These are phyloP conservation scores for Venturia carpophila DNA, from an alignment of 2,329 filamentous ascomycete genomes.

Conservation along the genomic window DNA sequence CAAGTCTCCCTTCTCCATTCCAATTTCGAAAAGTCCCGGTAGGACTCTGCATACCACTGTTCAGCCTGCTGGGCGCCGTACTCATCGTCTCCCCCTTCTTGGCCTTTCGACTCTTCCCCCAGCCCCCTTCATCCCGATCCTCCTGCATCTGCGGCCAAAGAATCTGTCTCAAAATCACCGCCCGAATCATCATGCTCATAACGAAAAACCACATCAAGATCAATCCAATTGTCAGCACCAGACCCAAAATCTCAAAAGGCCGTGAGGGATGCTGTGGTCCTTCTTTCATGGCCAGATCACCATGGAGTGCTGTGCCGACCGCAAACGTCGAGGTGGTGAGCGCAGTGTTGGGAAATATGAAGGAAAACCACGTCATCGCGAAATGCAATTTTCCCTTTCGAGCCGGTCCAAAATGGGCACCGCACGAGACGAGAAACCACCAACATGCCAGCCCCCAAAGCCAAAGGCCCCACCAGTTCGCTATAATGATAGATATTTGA, in stretches of 20 bases:
- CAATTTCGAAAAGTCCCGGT: background rate
- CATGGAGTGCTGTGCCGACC: constrained; percentile 56
- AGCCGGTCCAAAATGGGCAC: constrained; percentile 63
- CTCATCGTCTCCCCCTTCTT: constrained; percentile 14
- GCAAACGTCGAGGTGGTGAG: constrained; percentile 65
- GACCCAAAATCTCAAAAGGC: constrained; percentile 55
- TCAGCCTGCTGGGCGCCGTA: background rate
- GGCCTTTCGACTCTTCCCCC: constrained; percentile 12
- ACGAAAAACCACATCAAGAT: constrained; percentile 62
- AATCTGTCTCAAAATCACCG: constrained; percentile 59
- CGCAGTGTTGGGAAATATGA: constrained; percentile 74
- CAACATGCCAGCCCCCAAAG: constrained; percentile 76
- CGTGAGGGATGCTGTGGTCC: background rate
- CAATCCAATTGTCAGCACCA: constrained; percentile 57
- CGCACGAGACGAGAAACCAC: constrained; percentile 76
- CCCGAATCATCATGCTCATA: constrained; percentile 60
- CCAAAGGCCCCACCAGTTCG: constrained; percentile 64
- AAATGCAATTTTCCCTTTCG: constrained; percentile 58
- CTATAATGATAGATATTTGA: constrained; percentile 46
- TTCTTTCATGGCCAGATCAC: constrained; percentile 23
- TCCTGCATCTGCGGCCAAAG: constrained; percentile 68
- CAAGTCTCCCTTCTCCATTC: background rate
- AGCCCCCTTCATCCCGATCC: constrained; percentile 52
- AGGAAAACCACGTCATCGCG: constrained; percentile 80
- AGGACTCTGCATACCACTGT: constrained; percentile 4